Base-by-base conservation (phyloP, 441 rosid species). In the Arabidopsis lyrata region DNA sequence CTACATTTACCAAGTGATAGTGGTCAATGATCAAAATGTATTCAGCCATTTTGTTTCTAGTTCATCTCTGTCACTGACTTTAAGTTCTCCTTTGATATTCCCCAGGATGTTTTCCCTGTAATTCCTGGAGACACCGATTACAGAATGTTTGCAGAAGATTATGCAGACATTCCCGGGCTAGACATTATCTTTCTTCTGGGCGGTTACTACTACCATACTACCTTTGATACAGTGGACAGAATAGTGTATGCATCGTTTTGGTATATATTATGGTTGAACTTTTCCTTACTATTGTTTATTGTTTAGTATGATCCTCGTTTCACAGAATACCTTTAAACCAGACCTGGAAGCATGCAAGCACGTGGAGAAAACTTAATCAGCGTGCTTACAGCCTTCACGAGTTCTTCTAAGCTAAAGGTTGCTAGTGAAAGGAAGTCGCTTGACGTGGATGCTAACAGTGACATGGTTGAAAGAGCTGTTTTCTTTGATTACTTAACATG, bases 341-440 rank as follows among this genome's bases (percentile, higher is more conserved):
- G 99, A 86, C 98, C 99, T 72, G 99, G 99, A 70, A 93, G 97
- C 88, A 83, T 96, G 81, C 99, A 96, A 89, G 98, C 94, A 35
- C 98, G 98, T 36, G 99, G 98, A 80, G 98, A 96, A 13, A 96
- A 96, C 84, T 86, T 96, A 72, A 57, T 86, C 72, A 84, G 89
- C 72, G 24, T 92, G 35, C 83, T 91, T 57, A 88, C 91, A 84
- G 93, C 90, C 68, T 96, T 96, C 54, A 66, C 92, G 29, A 90
- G 84, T 76, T 91, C 97, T 85, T 80, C 97, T 69, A 81, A 79
- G 83, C 85, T 96, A 45, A 86, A 61, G 66, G 83, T 60, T 83
- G 83, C 89, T 68, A 82, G 66, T 68, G 93, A 90, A 74, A 86
- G 92, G 76, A 83, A 78, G 73, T 74, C 78, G 63, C 74, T 83